A percentile compares a stretch with the other conserved stretches of the same genome.
These are phyloP conservation scores for Scutellaria baicalensis DNA, from an alignment of 257 asterid genomes.

Conservation along the genomic window DNA sequence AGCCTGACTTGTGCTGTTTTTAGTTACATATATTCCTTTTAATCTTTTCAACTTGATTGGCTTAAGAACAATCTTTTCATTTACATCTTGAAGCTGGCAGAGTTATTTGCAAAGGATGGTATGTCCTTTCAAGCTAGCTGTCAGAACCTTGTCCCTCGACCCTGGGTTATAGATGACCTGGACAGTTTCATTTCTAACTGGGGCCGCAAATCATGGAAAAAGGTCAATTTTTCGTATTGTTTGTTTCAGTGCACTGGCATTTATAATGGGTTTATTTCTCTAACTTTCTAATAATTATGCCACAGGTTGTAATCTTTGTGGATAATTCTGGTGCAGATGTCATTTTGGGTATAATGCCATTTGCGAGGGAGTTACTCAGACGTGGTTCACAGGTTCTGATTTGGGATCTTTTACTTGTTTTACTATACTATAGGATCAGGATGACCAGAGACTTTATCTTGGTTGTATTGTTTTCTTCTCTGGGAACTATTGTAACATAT, in stretches of 20 bases:
- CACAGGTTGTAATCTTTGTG: slow-evolving; percentile 83
- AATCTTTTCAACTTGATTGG: slow-evolving; percentile 11
- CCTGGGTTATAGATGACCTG: slow-evolving; percentile 97
- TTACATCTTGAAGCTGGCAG: slow-evolving; percentile 68
- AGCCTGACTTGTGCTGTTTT: background rate
- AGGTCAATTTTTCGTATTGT: slow-evolving; percentile 28
- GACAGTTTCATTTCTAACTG: slow-evolving; percentile 67
- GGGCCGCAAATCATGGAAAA: slow-evolving; percentile 66
- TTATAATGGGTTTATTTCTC: background rate
- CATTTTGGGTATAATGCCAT: slow-evolving; percentile 89
- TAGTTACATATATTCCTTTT: background rate
- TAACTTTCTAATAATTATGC: slow-evolving; percentile 16
- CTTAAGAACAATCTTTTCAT: slow-evolving; percentile 10
- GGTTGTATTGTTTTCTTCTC: background rate
- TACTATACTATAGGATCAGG: background rate
- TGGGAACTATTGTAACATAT: slow-evolving; percentile 3
- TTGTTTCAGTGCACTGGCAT: background rate
- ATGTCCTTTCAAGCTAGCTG: slow-evolving; percentile 93
- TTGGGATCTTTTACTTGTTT: slow-evolving; percentile 13
- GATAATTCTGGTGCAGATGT: slow-evolving; percentile 98
- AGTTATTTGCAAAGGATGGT: slow-evolving; percentile 87
- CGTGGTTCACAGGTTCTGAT: slow-evolving; percentile 71
- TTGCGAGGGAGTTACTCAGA: slow-evolving; percentile 85
- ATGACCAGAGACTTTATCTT: background rate
- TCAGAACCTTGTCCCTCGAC: slow-evolving; percentile 92